Evolutionary conservation across 306 rosid species (phyloP), one percentile per base, ranked within the genome.

Genomic region (Biancaea sappan): DNA sequence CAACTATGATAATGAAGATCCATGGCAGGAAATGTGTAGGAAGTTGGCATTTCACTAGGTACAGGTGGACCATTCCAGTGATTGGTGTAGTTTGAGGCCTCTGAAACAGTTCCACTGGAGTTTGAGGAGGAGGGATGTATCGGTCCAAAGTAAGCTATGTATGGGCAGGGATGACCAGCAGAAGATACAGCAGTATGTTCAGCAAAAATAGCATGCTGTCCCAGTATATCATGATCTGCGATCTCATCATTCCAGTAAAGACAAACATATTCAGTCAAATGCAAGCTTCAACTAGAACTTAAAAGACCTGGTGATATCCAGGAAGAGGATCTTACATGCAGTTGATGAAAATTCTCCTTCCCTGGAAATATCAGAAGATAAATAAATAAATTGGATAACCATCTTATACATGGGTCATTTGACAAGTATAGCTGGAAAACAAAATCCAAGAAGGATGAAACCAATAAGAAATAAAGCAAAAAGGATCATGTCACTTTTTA

Each of bases 171-270:
- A 77, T 92, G 98, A 47, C 84, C 74, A 24, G 92, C 97, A 46
- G 99, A 90, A 69, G 98, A 86, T 61, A 92, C 87, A 10, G 96
- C 88, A 16, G 99, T 66, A 79, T 88, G 93, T 80, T 95, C 98
- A 8, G 97, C 92, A 26, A 90, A 95, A 59, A 92, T 57, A 59
- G 98, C 88, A 81, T 90, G 99, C 56, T 92, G 99, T 53, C 99
- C 99, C 75, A 89, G 69, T 62, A 88, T 73, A 82, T 92, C 98
- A 72, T 88, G 96, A 92, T 95, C 99, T 95, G 92, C 89, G n/a
- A 79, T 69, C 86, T 79, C 80, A 83, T 29, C 57, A 48, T 79
- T 81, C 69, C 64, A 69, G 71, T 73, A 79, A 79, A 79, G 53
- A 57, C 78, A 71, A 73, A 37, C 80, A 77, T 81, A 28, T 56